Evolutionary conservation across 2,329 filamentous ascomycete genomes (phyloP).

Genomic region (Cercospora zeae-maydis): DNA sequence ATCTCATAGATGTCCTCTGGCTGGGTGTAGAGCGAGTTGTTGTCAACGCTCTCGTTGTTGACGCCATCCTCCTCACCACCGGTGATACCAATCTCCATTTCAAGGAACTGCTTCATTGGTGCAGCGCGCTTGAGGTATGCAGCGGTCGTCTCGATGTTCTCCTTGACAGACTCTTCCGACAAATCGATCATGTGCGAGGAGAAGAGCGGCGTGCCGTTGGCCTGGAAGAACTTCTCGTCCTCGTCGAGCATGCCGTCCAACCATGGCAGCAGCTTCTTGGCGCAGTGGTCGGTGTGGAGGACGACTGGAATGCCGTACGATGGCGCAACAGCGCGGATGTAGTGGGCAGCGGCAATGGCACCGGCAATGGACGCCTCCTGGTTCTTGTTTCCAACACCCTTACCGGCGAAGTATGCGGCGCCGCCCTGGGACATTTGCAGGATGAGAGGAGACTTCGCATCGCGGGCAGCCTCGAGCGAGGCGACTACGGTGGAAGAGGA

Average conservation of each 20-base stretch:
- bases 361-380: constrained; percentile 88
- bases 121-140: constrained; percentile 91
- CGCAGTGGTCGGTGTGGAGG: constrained; percentile 97
- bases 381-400: constrained; percentile 75
- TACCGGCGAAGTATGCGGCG: constrained; percentile 59
- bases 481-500: constrained; percentile 84
- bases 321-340: constrained; percentile 83
- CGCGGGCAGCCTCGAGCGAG: constrained; percentile 88
- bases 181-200: constrained; percentile 98
- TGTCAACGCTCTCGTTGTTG: constrained; percentile 97
- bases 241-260: constrained; percentile 92
- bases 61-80: constrained; percentile 97
- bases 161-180: constrained; percentile 84
- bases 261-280: constrained; percentile 99
- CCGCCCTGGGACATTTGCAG: constrained; percentile 92
- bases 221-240: constrained; percentile 94
- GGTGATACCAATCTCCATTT: constrained; percentile 97
- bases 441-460: constrained; percentile 86
- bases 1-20: constrained; percentile 93
- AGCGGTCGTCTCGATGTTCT: constrained; percentile 88
- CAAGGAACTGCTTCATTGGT: constrained; percentile 97
- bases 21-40: constrained; percentile 95
- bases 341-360: constrained; percentile 84
- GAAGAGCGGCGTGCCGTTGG: constrained; percentile 87
- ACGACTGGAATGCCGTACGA: constrained; percentile 86